Evolutionary conservation across 2,329 filamentous ascomycete genomes (phyloP).

Genomic region (Neocatenulostroma microsporum): DNA sequence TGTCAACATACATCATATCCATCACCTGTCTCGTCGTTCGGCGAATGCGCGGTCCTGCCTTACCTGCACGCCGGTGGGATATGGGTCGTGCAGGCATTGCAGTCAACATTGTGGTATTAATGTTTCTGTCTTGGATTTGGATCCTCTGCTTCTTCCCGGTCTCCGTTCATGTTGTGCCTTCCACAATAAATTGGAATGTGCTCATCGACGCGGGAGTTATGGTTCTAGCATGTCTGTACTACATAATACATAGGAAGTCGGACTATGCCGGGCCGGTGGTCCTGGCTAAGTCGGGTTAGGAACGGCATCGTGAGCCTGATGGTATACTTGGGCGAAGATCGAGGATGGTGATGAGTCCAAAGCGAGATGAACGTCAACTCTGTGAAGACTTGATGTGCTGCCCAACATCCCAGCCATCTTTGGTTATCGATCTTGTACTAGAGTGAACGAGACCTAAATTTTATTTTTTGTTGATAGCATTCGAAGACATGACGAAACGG

Average conservation of each 20-base stretch:
- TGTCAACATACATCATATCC: neutral
- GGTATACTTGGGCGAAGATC: no score
- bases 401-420: no score
- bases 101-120: constrained; percentile 1
- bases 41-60: neutral
- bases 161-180: neutral
- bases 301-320: no score
- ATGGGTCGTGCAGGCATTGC: neutral
- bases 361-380: no score
- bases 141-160: constrained; percentile 6
- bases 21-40: neutral
- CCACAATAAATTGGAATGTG: constrained; percentile 4
- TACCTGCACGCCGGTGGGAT: neutral
- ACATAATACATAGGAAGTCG: neutral
- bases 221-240: neutral
- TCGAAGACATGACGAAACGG: no score
- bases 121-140: constrained; percentile 1
- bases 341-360: no score
- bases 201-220: constrained; percentile 2
- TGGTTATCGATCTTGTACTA: no score
- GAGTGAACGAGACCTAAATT: no score
- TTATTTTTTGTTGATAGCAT: no score
- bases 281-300: neutral
- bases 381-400: no score
- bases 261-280: neutral